Evolutionary conservation across 495 filamentous ascomycete genomes (phyloP).

Genomic region (Penicillium pulvis): DNA sequence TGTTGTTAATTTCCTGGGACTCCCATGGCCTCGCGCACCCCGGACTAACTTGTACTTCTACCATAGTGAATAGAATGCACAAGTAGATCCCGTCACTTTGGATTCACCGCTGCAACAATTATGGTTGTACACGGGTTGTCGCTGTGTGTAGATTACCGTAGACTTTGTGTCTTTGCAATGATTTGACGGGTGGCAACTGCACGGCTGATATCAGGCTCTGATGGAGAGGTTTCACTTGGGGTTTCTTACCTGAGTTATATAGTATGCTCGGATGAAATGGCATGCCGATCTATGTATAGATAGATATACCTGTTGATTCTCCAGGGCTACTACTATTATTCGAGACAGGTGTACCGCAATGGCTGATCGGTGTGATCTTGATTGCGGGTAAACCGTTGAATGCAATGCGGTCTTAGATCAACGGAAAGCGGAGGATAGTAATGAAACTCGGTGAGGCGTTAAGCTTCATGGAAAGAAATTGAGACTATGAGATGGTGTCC

Average conservation of each 20-base stretch:
- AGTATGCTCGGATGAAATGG: not conserved
- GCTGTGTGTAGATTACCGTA: constrained; percentile 30
- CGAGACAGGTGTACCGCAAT: not conserved
- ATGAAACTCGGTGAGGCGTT: not conserved
- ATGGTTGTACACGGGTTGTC: constrained; percentile 35
- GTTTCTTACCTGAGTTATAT: not conserved
- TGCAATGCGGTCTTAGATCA: constrained; percentile 33
- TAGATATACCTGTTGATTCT: not conserved
- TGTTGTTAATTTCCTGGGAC: constrained; percentile 2
- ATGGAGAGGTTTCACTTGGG: constrained; percentile 32
- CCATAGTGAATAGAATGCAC: constrained; percentile 13
- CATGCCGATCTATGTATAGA: not conserved
- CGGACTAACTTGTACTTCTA: constrained; percentile 18
- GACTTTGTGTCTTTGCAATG: constrained; percentile 13
- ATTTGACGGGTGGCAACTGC: constrained; percentile 33
- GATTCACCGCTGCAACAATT: constrained; percentile 24
- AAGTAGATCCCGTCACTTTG: constrained; percentile 1
- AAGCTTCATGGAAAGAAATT: too few species aligned
- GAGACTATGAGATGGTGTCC: too few species aligned
- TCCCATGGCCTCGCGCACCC: constrained; percentile 14
- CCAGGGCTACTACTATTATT: not conserved
- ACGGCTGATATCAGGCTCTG: constrained; percentile 25
- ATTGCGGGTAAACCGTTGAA: constrained; percentile 20
- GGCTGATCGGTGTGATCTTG: not conserved
- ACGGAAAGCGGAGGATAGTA: constrained; percentile 8